Conservation (phyloP, 1,139 yeast species). For the Pichia kudriavzevii region DNA sequence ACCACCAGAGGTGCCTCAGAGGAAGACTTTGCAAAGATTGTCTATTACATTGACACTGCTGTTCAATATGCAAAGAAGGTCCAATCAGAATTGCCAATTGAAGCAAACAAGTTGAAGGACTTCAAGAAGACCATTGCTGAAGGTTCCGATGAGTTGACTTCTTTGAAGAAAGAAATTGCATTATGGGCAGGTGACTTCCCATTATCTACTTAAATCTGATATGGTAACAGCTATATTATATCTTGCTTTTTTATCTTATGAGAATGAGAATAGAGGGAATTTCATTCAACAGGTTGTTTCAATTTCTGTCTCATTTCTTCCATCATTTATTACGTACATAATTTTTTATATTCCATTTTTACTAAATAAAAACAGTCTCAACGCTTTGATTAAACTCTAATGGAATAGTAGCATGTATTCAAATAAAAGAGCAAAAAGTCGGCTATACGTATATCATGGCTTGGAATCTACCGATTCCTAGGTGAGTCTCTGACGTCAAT, state of each 20-base stretch:
- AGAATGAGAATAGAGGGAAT: background rate
- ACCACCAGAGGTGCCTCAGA: slow-evolving; percentile 92
- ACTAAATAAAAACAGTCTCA: slow-evolving; percentile 12
- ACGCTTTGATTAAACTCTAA: slow-evolving; percentile 10
- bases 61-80: slow-evolving; percentile 71
- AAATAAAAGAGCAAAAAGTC: too few species aligned
- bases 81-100: slow-evolving; percentile 71
- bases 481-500: too few species aligned
- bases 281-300: slow-evolving; percentile 6
- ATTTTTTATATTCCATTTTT: slow-evolving; percentile 3
- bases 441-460: too few species aligned
- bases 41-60: slow-evolving; percentile 74
- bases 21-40: slow-evolving; percentile 79
- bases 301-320: background rate
- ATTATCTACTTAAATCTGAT: slow-evolving; percentile 53
- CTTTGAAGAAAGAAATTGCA: slow-evolving; percentile 70
- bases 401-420: background rate
- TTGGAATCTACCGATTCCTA: too few species aligned
- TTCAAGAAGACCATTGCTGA: slow-evolving; percentile 75
- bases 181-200: slow-evolving; percentile 94
- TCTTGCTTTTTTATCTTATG: too few species aligned
- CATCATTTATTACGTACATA: background rate
- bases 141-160: slow-evolving; percentile 58
- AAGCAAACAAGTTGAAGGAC: slow-evolving; percentile 89
- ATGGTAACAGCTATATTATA: background rate